These are phyloP conservation scores for Gossypium schwendimanii DNA, from an alignment of 441 rosid species.

Conservation along the genomic window DNA sequence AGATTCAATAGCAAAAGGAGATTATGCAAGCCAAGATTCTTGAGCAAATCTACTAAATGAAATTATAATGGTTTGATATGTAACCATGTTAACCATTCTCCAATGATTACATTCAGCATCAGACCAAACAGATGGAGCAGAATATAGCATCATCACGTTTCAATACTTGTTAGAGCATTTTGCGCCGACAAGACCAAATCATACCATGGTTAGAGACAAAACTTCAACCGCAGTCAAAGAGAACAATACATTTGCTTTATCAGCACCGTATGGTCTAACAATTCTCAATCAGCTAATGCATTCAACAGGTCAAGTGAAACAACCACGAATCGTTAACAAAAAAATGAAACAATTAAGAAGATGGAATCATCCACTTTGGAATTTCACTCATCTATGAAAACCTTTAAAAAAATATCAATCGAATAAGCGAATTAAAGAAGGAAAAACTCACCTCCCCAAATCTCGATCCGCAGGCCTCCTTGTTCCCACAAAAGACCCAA, in stretches of 20 bases:
- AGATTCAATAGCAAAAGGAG: neutral
- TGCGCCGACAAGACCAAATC: no score
- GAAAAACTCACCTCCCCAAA: slow-evolving; percentile 71
- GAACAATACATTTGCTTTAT: no score
- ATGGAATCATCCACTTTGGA: neutral
- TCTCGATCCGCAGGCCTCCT: slow-evolving; percentile 66
- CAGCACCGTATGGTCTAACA: no score
- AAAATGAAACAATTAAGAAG: neutral
- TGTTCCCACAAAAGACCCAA: slow-evolving; percentile 83
- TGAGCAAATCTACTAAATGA: no score
- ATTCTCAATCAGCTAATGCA: neutral
- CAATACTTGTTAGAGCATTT: neutral
- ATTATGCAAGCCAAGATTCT: neutral
- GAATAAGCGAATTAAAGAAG: neutral
- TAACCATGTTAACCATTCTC: no score
- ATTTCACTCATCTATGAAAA: neutral
- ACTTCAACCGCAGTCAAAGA: no score
- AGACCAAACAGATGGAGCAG: neutral
- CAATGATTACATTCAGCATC: no score
- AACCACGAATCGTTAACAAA: neutral
- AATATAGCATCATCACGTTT: neutral
- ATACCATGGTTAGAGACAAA: no score
- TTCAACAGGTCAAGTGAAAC: neutral
- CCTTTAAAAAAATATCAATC: neutral
- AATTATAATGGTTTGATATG: no score